Conservation (phyloP, 177 flowering plant genomes). For the Vitis hybrid region DNA sequence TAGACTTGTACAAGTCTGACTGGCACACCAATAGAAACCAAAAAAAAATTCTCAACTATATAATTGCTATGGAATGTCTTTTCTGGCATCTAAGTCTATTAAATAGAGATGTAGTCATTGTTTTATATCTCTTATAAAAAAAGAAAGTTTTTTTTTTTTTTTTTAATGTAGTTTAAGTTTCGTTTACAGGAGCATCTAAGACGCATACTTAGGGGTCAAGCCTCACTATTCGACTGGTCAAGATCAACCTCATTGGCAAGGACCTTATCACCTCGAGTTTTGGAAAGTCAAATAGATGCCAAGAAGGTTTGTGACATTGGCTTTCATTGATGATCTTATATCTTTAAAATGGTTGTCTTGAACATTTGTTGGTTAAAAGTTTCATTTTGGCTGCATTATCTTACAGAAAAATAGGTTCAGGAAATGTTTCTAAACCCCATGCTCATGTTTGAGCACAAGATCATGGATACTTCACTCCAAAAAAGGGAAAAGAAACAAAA, state of each 20-base stretch:
- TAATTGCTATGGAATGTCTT: too few relatives aligned
- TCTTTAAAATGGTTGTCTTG: neutral
- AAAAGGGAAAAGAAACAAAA: neutral
- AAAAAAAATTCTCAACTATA: too few relatives aligned
- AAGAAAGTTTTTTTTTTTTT: slow-evolving; percentile 1
- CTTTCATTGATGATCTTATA: slow-evolving; percentile 1
- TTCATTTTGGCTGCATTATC: slow-evolving; percentile 1
- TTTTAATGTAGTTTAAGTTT: neutral
- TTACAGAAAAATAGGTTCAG: neutral
- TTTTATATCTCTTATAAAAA: neutral
- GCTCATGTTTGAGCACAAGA: neutral
- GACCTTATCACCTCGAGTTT: slow-evolving; percentile 90
- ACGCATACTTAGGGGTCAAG: slow-evolving; percentile 95
- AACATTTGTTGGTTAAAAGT: neutral
- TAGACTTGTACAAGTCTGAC: too few relatives aligned
- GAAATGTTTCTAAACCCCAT: neutral
- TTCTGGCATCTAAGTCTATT: neutral
- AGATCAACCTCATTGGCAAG: slow-evolving; percentile 94
- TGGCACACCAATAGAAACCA: too few relatives aligned
- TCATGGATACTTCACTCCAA: neutral
- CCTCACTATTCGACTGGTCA: slow-evolving; percentile 95
- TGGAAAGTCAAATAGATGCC: slow-evolving; percentile 98
- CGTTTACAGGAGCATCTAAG: slow-evolving; percentile 81
- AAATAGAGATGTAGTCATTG: too few relatives aligned
- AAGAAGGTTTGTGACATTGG: slow-evolving; percentile 65